Evolutionary conservation across 1,139 yeast genomes (phyloP).

Genomic region (Geotrichum restrictum): DNA sequence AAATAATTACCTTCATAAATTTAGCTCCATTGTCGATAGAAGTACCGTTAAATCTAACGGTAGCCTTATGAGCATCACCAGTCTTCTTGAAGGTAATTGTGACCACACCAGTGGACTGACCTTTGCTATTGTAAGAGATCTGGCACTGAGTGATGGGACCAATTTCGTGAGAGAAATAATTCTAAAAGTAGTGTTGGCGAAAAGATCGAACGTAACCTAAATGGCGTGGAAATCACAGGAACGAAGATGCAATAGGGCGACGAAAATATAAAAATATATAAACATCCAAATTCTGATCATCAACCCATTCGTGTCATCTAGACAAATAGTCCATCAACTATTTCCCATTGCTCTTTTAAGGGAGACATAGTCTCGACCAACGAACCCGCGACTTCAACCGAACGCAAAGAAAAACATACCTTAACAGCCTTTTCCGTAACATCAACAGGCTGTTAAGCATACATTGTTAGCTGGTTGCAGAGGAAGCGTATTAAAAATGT

Average conservation of each 20-base stretch:
- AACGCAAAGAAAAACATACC: conserved; percentile 32
- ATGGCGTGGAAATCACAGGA: conserved; percentile 4
- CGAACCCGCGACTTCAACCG: conserved; percentile 18
- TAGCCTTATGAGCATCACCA: conserved; percentile 71
- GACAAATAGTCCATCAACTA: conserved; percentile 8
- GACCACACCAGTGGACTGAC: conserved; percentile 88
- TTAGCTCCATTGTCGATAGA: conserved; percentile 86
- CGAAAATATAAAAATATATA: background rate
- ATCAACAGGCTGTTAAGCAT: conserved; percentile 34
- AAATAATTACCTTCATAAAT: conserved; percentile 51
- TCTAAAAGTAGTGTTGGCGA: conserved; percentile 45
- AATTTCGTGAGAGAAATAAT: conserved; percentile 80
- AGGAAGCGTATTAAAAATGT: too few species aligned
- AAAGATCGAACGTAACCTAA: background rate
- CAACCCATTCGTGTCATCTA: background rate
- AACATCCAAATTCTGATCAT: background rate
- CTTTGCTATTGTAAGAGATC: conserved; percentile 79
- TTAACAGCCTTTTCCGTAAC: conserved; percentile 37
- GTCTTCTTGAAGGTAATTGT: conserved; percentile 70
- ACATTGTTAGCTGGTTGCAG: conserved; percentile 24
- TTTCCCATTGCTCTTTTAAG: conserved; percentile 3
- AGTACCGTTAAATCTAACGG: conserved; percentile 82
- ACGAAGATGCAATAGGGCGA: conserved; percentile 3
- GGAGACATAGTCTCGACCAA: conserved; percentile 20
- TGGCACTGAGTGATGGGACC: conserved; percentile 77